Conservation (phyloP, 768 basidiomycete genomes). For the Naganishia friedmannii region DNA sequence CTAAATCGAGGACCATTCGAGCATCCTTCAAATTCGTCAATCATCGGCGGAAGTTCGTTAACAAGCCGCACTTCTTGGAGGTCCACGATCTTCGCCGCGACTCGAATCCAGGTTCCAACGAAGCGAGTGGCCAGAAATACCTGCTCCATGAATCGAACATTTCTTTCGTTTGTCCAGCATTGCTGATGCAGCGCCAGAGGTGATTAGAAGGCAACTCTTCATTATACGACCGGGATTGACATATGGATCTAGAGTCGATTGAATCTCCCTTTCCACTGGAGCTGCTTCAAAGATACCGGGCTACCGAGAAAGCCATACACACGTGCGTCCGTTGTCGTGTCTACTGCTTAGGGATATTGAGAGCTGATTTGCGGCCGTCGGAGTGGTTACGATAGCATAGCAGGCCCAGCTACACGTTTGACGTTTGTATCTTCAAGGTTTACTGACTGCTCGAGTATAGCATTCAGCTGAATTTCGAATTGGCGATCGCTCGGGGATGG, state of each 20-base stretch:
- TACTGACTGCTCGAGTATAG: neutral
- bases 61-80: neutral
- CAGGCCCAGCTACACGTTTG: neutral
- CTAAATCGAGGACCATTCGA: constrained; percentile 1
- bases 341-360: neutral
- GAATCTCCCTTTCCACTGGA: neutral
- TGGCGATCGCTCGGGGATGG: constrained; percentile 1
- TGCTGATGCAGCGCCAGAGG: neutral
- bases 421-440: neutral
- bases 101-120: neutral
- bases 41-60: neutral
- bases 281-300: neutral
- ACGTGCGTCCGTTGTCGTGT: neutral
- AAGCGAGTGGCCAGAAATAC: neutral
- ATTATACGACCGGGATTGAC: neutral
- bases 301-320: neutral
- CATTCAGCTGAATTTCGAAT: neutral
- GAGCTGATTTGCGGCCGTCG: neutral
- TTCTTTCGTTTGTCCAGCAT: no score
- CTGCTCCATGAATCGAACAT: neutral
- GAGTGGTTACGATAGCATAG: neutral
- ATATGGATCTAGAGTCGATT: neutral
- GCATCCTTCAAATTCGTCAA: neutral
- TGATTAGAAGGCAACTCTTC: neutral
- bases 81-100: neutral